phyloP scores from a whole-genome alignment of 2,329 filamentous ascomycete genomes.

The Beauveria brongniartii region DNA sequence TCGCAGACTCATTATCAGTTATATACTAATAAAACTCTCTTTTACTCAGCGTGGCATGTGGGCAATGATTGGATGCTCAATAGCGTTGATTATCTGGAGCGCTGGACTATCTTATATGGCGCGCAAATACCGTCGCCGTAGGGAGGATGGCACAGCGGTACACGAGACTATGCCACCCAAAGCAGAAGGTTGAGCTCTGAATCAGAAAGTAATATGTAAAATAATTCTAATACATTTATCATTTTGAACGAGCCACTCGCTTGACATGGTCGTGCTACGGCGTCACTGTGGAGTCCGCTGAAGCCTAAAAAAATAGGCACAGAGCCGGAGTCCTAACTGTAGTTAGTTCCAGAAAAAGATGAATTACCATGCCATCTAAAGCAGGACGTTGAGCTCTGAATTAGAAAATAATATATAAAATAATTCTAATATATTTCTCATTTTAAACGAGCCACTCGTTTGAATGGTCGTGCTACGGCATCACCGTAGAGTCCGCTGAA shows the following conservation, averaged over 20 bases:
- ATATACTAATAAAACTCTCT: background rate
- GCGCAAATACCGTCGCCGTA: background rate
- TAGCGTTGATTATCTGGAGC: conserved; percentile 54
- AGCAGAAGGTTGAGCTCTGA: background rate
- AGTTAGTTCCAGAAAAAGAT: background rate
- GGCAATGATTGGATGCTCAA: conserved; percentile 60
- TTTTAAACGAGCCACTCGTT: background rate
- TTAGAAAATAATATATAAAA: background rate
- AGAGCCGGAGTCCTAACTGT: background rate
- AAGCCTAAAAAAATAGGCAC: conserved; percentile 7
- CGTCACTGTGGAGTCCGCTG: background rate
- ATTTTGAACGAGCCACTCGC: background rate
- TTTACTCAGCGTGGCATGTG: conserved; percentile 54
- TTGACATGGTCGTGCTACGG: too few species aligned
- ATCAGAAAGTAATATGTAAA: background rate
- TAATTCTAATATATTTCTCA: background rate
- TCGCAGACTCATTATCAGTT: too few species aligned
- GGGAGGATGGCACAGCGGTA: background rate
- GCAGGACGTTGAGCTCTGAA: background rate
- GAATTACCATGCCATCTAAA: background rate
- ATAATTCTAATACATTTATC: background rate
- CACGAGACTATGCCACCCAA: background rate
- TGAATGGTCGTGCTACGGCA: too few species aligned
- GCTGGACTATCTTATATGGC: conserved; percentile 37
- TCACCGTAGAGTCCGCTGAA: background rate